Conservation (phyloP, 768 basidiomycete species). For the Lepiota subincarnata region DNA sequence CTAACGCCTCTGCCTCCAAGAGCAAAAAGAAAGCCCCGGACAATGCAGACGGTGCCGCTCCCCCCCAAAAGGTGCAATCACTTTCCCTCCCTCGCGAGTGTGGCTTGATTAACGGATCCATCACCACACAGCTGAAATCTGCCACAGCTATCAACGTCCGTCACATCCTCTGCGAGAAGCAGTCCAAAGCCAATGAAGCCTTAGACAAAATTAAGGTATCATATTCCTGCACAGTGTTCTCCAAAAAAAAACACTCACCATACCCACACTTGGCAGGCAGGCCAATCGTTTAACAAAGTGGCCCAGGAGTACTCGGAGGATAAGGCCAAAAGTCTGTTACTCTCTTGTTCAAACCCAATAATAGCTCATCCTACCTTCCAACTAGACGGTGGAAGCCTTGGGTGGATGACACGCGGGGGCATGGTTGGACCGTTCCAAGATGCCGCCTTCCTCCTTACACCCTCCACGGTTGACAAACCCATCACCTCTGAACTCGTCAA, state of each 20-base stretch:
- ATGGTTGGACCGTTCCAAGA: conserved; percentile 91
- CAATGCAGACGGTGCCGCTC: conserved; percentile 29
- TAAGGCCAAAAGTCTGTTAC: conserved; percentile 71
- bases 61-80: conserved; percentile 31
- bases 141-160: conserved; percentile 83
- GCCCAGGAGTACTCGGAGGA: conserved; percentile 90
- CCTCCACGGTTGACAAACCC: conserved; percentile 80
- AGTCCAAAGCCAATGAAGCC: conserved; percentile 75
- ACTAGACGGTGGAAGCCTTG: conserved; percentile 78
- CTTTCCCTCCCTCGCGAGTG: neutral
- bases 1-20: conserved; percentile 31
- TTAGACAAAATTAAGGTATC: conserved; percentile 72
- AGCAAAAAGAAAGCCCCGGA: conserved; percentile 24
- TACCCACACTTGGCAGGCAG: conserved; percentile 40
- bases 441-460: conserved; percentile 76
- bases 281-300: conserved; percentile 82
- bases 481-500: conserved; percentile 69
- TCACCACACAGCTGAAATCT: conserved; percentile 49
- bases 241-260: neutral
- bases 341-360: neutral
- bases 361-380: neutral
- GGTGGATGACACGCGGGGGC: conserved; percentile 83
- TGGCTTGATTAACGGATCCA: neutral
- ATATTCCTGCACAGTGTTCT: neutral
- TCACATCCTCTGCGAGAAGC: conserved; percentile 87